Conservation (phyloP, 306 rosid species). For the apple (Malus domestica) region ASM211411v1 NC_041794.1:19531001-19531500, state of each 20-base stretch:
- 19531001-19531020: conserved; percentile 91
- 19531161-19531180: conserved; percentile 51
- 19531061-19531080: conserved; percentile 68
- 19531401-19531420: conserved; percentile 87
- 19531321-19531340: conserved; percentile 83
- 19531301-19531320: conserved; percentile 39
- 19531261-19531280: conserved; percentile 97
- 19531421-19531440: conserved; percentile 93
- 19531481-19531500: conserved; percentile 88
- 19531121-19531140: conserved; percentile 83
- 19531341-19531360: conserved; percentile 81
- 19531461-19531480: conserved; percentile 62
- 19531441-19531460: conserved; percentile 83
- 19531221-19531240: conserved; percentile 66
- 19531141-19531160: conserved; percentile 65
- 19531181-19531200: conserved; percentile 58
- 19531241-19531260: conserved; percentile 82
- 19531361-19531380: conserved; percentile 61
- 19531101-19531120: conserved; percentile 70
- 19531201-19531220: conserved; percentile 82
- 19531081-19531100: conserved; percentile 66
- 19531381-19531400: conserved; percentile 62
- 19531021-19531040: conserved; percentile 83
- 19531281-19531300: conserved; percentile 79
- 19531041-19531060: conserved; percentile 59